Percentiles rank a stretch among this genome's conserved stretches.
These are phyloP conservation scores for Carpinus fangiana DNA, from an alignment of 306 rosid genomes.

Conservation along the genomic window DNA sequence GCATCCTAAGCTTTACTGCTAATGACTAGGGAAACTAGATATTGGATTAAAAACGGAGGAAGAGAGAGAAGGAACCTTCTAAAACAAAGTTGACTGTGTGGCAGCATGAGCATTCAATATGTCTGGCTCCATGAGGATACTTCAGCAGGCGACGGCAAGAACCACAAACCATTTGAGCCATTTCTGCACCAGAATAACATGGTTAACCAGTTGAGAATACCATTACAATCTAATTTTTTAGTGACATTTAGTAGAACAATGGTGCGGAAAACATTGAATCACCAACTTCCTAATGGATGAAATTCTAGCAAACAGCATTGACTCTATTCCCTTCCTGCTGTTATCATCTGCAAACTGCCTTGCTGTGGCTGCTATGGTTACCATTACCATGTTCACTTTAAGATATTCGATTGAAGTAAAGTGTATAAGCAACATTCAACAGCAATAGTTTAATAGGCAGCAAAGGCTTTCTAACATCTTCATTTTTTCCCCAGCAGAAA, in stretches of 20 bases:
- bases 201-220: conserved; percentile 11
- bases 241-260: not conserved
- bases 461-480: not conserved
- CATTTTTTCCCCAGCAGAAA: not conserved
- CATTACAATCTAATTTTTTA: conserved; percentile 12
- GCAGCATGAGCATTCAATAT: conserved; percentile 84
- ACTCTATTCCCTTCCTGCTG: conserved; percentile 1
- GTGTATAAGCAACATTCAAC: not conserved
- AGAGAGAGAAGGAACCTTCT: conserved; percentile 53
- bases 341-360: conserved; percentile 7
- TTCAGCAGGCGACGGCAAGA: conserved; percentile 77
- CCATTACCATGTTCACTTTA: not conserved
- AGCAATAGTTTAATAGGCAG: not conserved
- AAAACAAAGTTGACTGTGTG: conserved; percentile 74
- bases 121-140: conserved; percentile 67
- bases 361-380: not conserved
- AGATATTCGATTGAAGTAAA: not conserved
- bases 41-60: not conserved
- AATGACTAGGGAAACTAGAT: not conserved
- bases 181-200: conserved; percentile 45
- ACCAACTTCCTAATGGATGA: conserved; percentile 10
- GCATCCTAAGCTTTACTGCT: not conserved
- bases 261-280: not conserved
- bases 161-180: conserved; percentile 92
- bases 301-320: not conserved